phyloP scores from a whole-genome alignment of 768 basidiomycete genomes.

The Termitomyces sp. region DNA sequence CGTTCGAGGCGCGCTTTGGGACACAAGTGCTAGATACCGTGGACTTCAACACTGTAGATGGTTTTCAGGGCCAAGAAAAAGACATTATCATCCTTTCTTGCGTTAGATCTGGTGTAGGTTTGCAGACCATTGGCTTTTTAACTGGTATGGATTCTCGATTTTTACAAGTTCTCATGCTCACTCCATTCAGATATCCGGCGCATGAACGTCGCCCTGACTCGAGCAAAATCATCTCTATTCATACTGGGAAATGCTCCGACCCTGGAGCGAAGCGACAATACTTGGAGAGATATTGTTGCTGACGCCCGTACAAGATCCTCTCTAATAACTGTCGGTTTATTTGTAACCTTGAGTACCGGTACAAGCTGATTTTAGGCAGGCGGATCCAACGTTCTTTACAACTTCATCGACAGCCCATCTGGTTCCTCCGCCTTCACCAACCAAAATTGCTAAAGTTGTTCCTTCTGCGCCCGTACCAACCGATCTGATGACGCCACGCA shows the following conservation, averaged over 20 bases:
- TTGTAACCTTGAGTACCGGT: neutral
- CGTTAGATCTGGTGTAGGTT: constrained; percentile 87
- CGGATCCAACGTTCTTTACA: constrained; percentile 22
- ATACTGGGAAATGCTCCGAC: constrained; percentile 90
- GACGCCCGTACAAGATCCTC: constrained; percentile 67
- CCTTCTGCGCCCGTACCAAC: constrained; percentile 11
- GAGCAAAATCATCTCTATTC: constrained; percentile 91
- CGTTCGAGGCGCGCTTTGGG: constrained; percentile 72
- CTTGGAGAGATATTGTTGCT: constrained; percentile 72
- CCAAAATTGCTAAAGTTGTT: constrained; percentile 5
- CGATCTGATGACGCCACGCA: constrained; percentile 15
- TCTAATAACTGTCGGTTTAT: constrained; percentile 50
- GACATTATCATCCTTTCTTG: constrained; percentile 97
- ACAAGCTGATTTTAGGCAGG: constrained; percentile 11
- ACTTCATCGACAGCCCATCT: constrained; percentile 3
- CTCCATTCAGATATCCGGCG: constrained; percentile 61
- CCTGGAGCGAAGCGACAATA: constrained; percentile 76
- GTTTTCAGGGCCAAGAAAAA: constrained; percentile 99
- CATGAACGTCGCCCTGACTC: constrained; percentile 99
- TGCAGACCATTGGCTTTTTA: constrained; percentile 83
- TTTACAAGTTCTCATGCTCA: neutral
- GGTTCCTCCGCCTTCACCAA: constrained; percentile 12
- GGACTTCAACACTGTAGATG: constrained; percentile 97
- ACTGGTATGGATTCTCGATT: constrained; percentile 41
- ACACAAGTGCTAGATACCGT: constrained; percentile 61